These are phyloP conservation scores for Talaromyces sp. DNA, from an alignment of 2,329 filamentous ascomycete species.

Conservation along the genomic window DNA sequence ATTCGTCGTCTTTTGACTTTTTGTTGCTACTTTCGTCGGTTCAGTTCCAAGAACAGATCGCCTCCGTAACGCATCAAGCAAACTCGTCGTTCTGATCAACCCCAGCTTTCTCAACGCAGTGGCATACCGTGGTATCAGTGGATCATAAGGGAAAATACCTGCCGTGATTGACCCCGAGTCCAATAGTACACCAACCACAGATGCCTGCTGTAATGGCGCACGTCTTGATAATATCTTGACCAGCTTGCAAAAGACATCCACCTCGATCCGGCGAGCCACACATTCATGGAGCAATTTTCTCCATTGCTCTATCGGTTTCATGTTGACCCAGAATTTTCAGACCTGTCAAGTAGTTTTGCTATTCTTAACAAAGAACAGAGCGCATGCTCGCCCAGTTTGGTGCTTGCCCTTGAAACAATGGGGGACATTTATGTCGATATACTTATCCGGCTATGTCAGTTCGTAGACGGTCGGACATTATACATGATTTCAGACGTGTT, in stretches of 20 bases:
- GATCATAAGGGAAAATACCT: slow-evolving; percentile 36
- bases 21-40: slow-evolving; percentile 5
- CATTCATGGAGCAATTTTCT: slow-evolving; percentile 36
- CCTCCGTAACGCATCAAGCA: slow-evolving; percentile 32
- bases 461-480: not conserved
- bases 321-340: not conserved
- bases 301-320: slow-evolving; percentile 34
- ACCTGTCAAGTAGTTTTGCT: not conserved
- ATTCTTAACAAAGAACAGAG: not conserved
- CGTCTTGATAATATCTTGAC: slow-evolving; percentile 33
- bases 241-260: slow-evolving; percentile 37
- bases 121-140: slow-evolving; percentile 41
- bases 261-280: slow-evolving; percentile 36
- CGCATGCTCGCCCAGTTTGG: not conserved
- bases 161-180: slow-evolving; percentile 31
- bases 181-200: slow-evolving; percentile 35
- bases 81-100: slow-evolving; percentile 32
- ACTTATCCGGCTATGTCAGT: not conserved
- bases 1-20: slow-evolving; percentile 17
- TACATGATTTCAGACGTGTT: not conserved
- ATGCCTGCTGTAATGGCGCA: slow-evolving; percentile 30
- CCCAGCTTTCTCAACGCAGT: slow-evolving; percentile 36
- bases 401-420: not conserved
- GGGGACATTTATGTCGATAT: not conserved
- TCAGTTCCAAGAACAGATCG: slow-evolving; percentile 35